Base-by-base conservation (phyloP, 1,139 yeast genomes). In the Lodderomyces oxycetoniae region DNA sequence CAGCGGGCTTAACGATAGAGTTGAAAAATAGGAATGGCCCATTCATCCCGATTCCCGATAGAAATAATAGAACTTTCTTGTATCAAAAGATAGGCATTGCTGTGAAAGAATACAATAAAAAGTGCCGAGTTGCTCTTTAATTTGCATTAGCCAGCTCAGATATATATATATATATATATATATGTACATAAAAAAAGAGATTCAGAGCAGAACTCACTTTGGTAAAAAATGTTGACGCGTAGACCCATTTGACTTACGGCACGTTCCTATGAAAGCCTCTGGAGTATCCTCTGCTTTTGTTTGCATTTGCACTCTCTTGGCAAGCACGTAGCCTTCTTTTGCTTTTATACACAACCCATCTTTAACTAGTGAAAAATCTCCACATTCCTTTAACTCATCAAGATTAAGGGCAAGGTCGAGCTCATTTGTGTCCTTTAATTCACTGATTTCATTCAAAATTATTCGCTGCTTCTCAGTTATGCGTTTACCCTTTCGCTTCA, bases 11-110 rank as follows among this genome's bases (percentile, higher is more conserved):
- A 17, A 74, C 77, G 32, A 67, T 91, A 38, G 76, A 72, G 5
- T 64, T 83, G 44, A 76, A 80, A 48, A 72, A 69, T 25, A 70
- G 68, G 32, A 74, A 71, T 28, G 91, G 91, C 1, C 71, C 72
- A 4, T 88, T 91, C 53, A 75, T 91, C 34, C 95, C 96, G 1
- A 69, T 89, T 26, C 78, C 86, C 0, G 94, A 86, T 39, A 65
- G 68, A 30, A 60, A 71, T 5, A 78, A 80, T 40, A 69, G 91
- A 45, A 66, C 68, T 39, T 81, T 75, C 56, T 59, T 91, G 42
- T 88, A 87, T 63, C 73, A 67, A 43, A 77, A 75, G 49, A 85
- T 91, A 47, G 83, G 81, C 4, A 60, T 82, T 40, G 96, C 96
- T 1, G 97, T 87, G 10, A 72, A 70, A 23, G 87, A 81, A 47